Conservation (phyloP, 2,329 filamentous ascomycete genomes). For the Sclerotinia spermophila region DNA sequence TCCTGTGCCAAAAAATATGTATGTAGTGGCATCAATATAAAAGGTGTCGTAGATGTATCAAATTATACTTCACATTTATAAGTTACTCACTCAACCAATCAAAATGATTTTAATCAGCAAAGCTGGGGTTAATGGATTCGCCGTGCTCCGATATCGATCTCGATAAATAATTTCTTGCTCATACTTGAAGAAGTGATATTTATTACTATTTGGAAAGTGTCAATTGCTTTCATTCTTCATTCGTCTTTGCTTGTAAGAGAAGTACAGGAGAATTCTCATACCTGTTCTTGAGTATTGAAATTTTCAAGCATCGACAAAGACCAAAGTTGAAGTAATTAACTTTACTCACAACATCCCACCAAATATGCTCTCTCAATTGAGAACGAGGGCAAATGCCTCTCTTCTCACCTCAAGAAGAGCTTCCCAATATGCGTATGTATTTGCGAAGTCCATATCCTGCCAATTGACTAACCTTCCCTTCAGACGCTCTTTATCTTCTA, state of each 20-base stretch:
- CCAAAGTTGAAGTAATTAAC: slow-evolving; percentile 9
- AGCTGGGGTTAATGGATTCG: slow-evolving; percentile 11
- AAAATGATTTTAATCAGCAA: slow-evolving; percentile 6
- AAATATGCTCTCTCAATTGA: slow-evolving; percentile 34
- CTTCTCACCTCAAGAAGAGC: slow-evolving; percentile 31
- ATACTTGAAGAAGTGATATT: not conserved
- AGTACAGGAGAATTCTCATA: not conserved
- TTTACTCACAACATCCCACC: slow-evolving; percentile 12
- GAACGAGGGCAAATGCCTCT: slow-evolving; percentile 32
- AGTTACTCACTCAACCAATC: slow-evolving; percentile 3
- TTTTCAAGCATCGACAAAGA: not conserved
- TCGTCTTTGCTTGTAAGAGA: not conserved
- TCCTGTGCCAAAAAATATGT: not conserved
- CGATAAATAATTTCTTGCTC: slow-evolving; percentile 18
- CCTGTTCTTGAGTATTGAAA: not conserved
- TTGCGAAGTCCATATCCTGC: not conserved
- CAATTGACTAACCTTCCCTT: slow-evolving; percentile 17
- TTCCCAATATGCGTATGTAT: slow-evolving; percentile 35
- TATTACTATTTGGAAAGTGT: not conserved
- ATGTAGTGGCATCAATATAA: not conserved
- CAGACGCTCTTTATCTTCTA: slow-evolving; percentile 36
- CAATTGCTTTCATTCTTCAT: not conserved
- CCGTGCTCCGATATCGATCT: slow-evolving; percentile 19
- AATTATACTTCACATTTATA: not conserved
- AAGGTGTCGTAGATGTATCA: not conserved